These are phyloP conservation scores for Alternaria triticina DNA, from an alignment of 2,329 filamentous ascomycete species.

Conservation along the genomic window DNA sequence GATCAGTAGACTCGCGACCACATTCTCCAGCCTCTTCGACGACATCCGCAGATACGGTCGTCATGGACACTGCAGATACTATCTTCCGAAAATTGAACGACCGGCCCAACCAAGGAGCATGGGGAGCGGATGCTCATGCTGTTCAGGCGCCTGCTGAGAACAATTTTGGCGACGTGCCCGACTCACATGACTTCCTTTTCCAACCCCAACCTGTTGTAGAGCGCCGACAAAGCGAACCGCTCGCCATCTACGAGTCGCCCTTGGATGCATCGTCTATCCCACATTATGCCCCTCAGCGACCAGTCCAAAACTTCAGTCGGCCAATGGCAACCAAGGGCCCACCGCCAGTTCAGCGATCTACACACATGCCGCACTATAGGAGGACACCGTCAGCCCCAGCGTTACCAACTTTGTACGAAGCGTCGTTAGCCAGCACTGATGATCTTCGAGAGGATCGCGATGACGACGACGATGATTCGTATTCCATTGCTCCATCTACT, in stretches of 20 bases:
- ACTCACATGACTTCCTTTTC: conserved; percentile 40
- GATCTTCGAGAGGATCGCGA: conserved; percentile 8
- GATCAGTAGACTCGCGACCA: conserved; percentile 13
- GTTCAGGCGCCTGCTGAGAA: conserved; percentile 16
- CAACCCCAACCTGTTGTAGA: conserved; percentile 12
- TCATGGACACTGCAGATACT: conserved; percentile 34
- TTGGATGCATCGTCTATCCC: conserved; percentile 13
- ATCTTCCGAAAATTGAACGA: conserved; percentile 38
- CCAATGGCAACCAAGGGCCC: conserved; percentile 16
- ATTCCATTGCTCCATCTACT: conserved; percentile 38
- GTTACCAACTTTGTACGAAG: conserved; percentile 43
- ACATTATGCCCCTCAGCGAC: conserved; percentile 23
- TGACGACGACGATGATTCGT: conserved; percentile 23
- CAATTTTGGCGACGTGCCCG: conserved; percentile 23
- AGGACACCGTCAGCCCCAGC: conserved; percentile 21
- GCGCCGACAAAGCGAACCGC: conserved; percentile 14
- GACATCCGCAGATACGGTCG: conserved; percentile 26
- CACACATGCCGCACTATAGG: conserved; percentile 18
- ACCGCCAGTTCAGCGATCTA: conserved; percentile 14
- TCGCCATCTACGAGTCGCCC: conserved; percentile 14
- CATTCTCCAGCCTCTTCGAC: conserved; percentile 32
- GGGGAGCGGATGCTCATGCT: conserved; percentile 19
- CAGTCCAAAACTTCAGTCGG: conserved; percentile 33
- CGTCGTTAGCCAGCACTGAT: conserved; percentile 36
- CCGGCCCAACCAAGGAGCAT: conserved; percentile 21